Conservation (phyloP, 129 eudicot genomes). For the Saposhnikovia divaricata region DNA sequence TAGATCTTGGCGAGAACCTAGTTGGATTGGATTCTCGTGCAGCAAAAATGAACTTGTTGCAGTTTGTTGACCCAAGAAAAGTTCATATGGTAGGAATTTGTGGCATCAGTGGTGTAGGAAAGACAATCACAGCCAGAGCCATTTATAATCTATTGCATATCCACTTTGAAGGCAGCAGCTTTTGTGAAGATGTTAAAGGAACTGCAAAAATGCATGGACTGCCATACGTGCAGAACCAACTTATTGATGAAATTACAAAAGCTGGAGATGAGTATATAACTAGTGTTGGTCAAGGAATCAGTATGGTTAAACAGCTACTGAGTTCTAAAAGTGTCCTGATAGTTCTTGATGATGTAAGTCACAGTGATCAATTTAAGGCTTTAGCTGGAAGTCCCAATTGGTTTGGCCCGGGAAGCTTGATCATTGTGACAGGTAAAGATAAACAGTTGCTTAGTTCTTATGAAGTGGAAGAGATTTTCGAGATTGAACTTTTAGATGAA, state of each 20-base stretch:
- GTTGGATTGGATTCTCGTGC: conserved; percentile 8
- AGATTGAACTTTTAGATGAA: neutral
- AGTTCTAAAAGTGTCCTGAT: conserved; percentile 3
- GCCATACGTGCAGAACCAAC: neutral
- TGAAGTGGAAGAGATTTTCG: neutral
- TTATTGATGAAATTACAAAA: conserved; percentile 5
- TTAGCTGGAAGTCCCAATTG: conserved; percentile 4
- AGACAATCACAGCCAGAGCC: conserved; percentile 5
- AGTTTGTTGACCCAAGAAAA: neutral
- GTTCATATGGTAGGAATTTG: conserved; percentile 15
- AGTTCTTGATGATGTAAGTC: conserved; percentile 13
- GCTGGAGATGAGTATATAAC: neutral
- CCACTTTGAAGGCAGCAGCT: conserved; percentile 12
- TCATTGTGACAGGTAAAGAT: conserved; percentile 10
- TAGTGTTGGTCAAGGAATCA: conserved; percentile 5
- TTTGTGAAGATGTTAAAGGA: conserved; percentile 11
- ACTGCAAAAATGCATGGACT: neutral
- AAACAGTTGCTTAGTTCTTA: neutral
- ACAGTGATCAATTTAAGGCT: neutral
- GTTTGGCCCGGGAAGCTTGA: conserved; percentile 15
- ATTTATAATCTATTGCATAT: neutral
- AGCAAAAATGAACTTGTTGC: neutral
- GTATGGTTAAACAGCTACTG: neutral
- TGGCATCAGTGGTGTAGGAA: conserved; percentile 10
- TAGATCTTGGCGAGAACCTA: neutral